Percentiles rank a stretch among this genome's conserved stretches.
Conservation (phyloP, 2,329 filamentous ascomycete species). For the Beauveria sp. region DNA sequence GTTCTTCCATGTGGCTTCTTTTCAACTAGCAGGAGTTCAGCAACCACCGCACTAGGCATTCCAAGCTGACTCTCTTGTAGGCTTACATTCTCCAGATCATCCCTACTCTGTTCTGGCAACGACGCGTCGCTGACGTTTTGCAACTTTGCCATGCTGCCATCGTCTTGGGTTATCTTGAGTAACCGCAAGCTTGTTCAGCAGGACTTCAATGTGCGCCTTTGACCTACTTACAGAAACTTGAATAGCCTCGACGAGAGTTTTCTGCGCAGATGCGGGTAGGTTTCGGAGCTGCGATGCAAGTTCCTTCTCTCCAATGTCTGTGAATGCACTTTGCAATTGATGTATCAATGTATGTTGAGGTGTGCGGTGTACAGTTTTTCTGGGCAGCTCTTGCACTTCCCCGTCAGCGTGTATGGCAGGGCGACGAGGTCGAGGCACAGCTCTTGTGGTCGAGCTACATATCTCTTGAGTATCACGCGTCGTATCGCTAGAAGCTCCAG, state of each 20-base stretch:
- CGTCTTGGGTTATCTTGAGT: neutral
- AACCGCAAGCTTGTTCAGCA: neutral
- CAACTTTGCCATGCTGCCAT: neutral
- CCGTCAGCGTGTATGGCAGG: neutral
- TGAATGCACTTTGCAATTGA: neutral
- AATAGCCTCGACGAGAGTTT: neutral
- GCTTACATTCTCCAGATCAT: neutral
- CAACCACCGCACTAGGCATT: neutral
- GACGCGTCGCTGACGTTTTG: neutral
- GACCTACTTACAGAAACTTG: neutral
- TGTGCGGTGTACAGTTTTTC: neutral
- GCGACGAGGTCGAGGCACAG: neutral
- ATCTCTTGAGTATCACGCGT: neutral
- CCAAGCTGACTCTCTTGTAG: neutral
- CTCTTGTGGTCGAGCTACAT: neutral
- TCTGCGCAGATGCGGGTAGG: neutral
- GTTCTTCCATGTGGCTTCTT: neutral
- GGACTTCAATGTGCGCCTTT: neutral
- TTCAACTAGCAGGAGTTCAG: neutral
- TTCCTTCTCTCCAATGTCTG: neutral
- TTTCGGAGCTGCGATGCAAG: too few relatives aligned
- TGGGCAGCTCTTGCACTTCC: neutral
- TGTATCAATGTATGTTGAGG: neutral
- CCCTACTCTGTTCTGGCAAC: neutral
- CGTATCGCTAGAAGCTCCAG: neutral